Percentiles rank a stretch among this genome's conserved stretches.
phyloP scores from a whole-genome alignment of 2,329 filamentous ascomycete genomes.

The Nothopassalora personata region DNA sequence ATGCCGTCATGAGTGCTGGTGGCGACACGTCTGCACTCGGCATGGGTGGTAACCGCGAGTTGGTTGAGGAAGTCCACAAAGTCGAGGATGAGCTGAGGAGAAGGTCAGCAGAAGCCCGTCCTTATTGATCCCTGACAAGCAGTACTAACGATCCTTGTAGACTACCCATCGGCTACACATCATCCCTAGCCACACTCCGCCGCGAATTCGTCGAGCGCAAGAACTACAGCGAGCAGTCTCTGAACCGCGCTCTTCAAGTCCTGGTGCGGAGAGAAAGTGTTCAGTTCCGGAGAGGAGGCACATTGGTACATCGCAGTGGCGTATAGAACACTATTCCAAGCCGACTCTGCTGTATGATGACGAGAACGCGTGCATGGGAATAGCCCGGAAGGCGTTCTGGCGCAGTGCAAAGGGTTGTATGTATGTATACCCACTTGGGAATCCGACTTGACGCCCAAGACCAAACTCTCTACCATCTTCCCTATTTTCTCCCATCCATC shows the following conservation, averaged over 20 bases:
- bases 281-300: constrained; percentile 70
- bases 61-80: constrained; percentile 82
- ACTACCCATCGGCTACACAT: constrained; percentile 92
- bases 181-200: constrained; percentile 76
- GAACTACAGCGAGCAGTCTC: constrained; percentile 78
- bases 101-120: constrained; percentile 37
- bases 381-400: not conserved
- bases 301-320: constrained; percentile 68
- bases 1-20: constrained; percentile 60
- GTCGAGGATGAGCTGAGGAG: constrained; percentile 85
- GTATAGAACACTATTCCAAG: not conserved
- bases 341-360: not conserved
- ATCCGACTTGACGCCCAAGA: too few species aligned
- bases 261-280: constrained; percentile 83
- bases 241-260: constrained; percentile 79
- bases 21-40: constrained; percentile 69
- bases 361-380: not conserved
- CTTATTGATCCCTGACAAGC: not conserved
- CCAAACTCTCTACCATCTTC: too few species aligned
- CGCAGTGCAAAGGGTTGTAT: not conserved
- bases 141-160: constrained; percentile 17
- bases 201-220: constrained; percentile 89
- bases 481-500: too few species aligned
- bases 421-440: not conserved
- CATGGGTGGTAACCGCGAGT: constrained; percentile 69